A percentile compares a stretch with the other conserved stretches of the same genome.
phyloP scores from a whole-genome alignment of 768 basidiomycete species.

The Podaxis rugospora region DNA sequence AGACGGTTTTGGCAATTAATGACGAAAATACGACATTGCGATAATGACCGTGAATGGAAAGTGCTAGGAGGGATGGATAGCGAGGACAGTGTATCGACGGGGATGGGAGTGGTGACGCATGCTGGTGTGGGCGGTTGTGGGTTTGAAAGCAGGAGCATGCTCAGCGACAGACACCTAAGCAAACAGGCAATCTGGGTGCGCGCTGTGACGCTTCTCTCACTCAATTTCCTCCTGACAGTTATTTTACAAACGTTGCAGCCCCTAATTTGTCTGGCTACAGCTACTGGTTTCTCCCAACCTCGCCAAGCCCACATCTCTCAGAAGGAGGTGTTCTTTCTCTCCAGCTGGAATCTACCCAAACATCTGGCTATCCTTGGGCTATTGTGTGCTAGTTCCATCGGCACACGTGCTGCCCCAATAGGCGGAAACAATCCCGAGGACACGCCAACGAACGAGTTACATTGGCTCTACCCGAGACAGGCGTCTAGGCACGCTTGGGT shows the following conservation, averaged over 20 bases:
- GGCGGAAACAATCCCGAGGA: not conserved
- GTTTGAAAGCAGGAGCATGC: not conserved
- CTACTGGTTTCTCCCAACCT: not conserved
- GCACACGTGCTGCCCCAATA: not conserved
- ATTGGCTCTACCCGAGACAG: not conserved
- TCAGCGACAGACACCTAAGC: too few species aligned
- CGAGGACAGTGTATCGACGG: not conserved
- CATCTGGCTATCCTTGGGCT: not conserved
- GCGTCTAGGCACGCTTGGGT: not conserved
- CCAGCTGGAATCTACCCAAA: not conserved
- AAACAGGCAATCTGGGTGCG: not conserved
- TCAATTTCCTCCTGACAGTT: not conserved
- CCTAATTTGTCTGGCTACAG: not conserved
- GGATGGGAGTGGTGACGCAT: not conserved
- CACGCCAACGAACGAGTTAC: not conserved
- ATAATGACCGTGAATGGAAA: not conserved
- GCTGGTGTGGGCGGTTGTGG: too few species aligned
- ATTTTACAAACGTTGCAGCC: not conserved
- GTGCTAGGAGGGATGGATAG: not conserved
- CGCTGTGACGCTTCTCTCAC: not conserved
- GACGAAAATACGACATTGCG: not conserved
- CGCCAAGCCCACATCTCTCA: not conserved
- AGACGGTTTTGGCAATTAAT: not conserved
- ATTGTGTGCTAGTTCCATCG: not conserved
- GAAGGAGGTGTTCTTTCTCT: not conserved